These are phyloP conservation scores for Thamnidium elegans DNA, from an alignment of 192 early-diverging fungal species.

Conservation along the genomic window DNA sequence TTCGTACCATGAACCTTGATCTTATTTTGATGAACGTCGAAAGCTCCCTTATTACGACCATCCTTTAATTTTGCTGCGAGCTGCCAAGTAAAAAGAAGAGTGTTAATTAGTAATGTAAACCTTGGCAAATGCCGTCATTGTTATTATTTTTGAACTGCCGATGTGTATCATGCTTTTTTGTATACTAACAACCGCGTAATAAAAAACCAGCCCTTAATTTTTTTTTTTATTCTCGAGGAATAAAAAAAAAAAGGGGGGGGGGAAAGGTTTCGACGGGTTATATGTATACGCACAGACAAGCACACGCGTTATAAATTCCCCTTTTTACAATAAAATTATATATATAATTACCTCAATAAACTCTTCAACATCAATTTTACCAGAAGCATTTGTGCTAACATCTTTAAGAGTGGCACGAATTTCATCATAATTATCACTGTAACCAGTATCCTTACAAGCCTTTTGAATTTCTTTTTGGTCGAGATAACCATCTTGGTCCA, in stretches of 20 bases:
- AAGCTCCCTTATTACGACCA: slow-evolving; percentile 46
- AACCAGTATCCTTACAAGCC: slow-evolving; percentile 64
- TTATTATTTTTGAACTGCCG: not conserved
- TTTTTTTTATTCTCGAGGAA: no score
- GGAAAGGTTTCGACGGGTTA: not conserved
- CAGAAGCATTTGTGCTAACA: slow-evolving; percentile 63
- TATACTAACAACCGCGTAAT: no score
- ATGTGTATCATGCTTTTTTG: not conserved
- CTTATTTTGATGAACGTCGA: slow-evolving; percentile 67
- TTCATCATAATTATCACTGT: slow-evolving; percentile 72
- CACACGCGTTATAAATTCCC: not conserved
- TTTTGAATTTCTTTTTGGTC: slow-evolving; percentile 66
- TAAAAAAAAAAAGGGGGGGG: no score
- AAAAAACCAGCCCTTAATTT: no score
- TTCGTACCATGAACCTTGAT: slow-evolving; percentile 85
- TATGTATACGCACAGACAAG: not conserved
- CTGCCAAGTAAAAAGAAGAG: slow-evolving; percentile 40
- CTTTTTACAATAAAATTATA: not conserved
- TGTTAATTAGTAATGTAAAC: not conserved
- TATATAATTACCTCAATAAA: slow-evolving; percentile 64
- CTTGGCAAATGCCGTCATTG: slow-evolving; percentile 3
- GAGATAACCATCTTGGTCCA: slow-evolving; percentile 67
- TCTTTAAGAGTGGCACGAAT: slow-evolving; percentile 67
- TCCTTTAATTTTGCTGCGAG: slow-evolving; percentile 53
- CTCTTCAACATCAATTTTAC: slow-evolving; percentile 75